Base-by-base conservation (phyloP, 345 rosid species). In the Bruguiera parviflora region DNA sequence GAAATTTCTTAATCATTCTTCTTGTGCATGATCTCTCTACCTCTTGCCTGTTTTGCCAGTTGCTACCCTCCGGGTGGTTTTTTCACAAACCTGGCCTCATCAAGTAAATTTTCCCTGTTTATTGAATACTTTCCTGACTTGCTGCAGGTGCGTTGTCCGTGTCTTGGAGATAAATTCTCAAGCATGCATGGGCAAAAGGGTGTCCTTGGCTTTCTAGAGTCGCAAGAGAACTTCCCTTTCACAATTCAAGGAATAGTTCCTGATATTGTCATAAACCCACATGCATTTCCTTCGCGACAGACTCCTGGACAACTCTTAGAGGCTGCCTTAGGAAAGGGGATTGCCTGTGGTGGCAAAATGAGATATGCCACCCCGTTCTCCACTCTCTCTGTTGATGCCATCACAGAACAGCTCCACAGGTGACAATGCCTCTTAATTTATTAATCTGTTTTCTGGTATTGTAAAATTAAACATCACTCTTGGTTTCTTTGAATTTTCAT, bases 101-200 rank as follows among this genome's bases (percentile, higher is more conserved):
- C 22, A 21, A 8, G 59, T 5, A 28, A n/a, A 20, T 22, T 28
- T 53, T 27, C 32, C 46, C 24, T 67, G 55, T 31, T 68, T 24
- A 20, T 63, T 13, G 24, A n/a, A 10, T 55, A 22, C 9, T 55
- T 57, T 69, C 5, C 9, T 35, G 21, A 56, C 53, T 67, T 63
- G 24, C 18, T 67, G 68, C 81, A 95, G 96, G 89, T 95, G 70
- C 92, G 97, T 22, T 75, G 89, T 43, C 96, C 99, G 0, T 80
- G 88, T 77, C 93, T 88, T 24, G 99, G 99, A 58, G 97, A 95
- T 80, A 95, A 92, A 75, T 92, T 95, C 66, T 92, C 96, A 3
- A 92, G 99, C 81, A 92, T 95, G 97, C 99, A 92, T 73, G 97
- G 99, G 58, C 96, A 92, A 66, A 95, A 95, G 81, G 99, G 97